Evolutionary conservation across 306 rosid genomes (phyloP).

Genomic region (Castanopsis chinensis): DNA sequence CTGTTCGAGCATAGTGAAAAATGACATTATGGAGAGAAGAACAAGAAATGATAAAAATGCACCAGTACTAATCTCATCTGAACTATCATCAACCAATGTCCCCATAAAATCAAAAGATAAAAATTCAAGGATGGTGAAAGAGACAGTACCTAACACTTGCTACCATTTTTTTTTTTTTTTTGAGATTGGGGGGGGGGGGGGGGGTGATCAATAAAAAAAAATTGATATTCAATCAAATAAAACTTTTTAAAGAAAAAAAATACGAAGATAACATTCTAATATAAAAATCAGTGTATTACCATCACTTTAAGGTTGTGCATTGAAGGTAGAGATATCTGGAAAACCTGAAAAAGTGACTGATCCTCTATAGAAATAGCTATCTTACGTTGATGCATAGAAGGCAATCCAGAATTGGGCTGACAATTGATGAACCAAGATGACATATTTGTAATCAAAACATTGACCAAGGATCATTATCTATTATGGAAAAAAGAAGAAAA

Average conservation of each 20-base stretch:
- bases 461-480: slow-evolving; percentile 2
- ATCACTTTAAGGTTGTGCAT: slow-evolving; percentile 34
- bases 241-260: too few species aligned
- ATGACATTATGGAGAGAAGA: too few species aligned
- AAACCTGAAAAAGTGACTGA: slow-evolving; percentile 37
- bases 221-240: too few species aligned
- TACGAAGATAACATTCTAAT: too few species aligned
- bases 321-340: slow-evolving; percentile 42
- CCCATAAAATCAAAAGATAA: slow-evolving; percentile 52
- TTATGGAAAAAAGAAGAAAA: not conserved
- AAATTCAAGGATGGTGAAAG: slow-evolving; percentile 34
- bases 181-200: not conserved
- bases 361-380: slow-evolving; percentile 41
- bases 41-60: not conserved
- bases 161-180: slow-evolving; percentile 26
- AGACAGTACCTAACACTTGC: slow-evolving; percentile 43
- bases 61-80: slow-evolving; percentile 46
- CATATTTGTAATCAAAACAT: slow-evolving; percentile 11
- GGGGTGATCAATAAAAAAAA: too few species aligned
- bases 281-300: slow-evolving; percentile 19
- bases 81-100: slow-evolving; percentile 45
- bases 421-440: slow-evolving; percentile 14
- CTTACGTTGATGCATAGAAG: slow-evolving; percentile 41
- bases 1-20: too few species aligned
- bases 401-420: slow-evolving; percentile 43